A percentile compares a stretch with the other conserved stretches of the same genome.
Evolutionary conservation across 257 asterid genomes (phyloP).

Genomic region (Salvia splendens): DNA sequence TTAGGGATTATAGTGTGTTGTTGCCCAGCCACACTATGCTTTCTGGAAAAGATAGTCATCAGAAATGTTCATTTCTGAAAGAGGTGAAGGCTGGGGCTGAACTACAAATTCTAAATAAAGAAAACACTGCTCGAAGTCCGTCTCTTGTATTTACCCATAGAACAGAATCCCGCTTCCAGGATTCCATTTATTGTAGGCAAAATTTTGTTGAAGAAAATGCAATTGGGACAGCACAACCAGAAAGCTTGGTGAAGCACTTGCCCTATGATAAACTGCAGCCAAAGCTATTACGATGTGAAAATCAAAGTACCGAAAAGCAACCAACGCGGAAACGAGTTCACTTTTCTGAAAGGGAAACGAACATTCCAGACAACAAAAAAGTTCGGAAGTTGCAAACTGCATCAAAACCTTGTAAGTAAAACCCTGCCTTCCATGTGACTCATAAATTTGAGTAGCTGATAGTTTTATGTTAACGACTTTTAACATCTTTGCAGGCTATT

Average conservation of each 20-base stretch:
- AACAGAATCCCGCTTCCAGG: slow-evolving; percentile 31
- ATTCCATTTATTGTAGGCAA: slow-evolving; percentile 31
- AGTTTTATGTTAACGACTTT: slow-evolving; percentile 24
- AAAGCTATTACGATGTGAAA: slow-evolving; percentile 30
- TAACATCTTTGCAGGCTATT: slow-evolving; percentile 49
- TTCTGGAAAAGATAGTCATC: slow-evolving; percentile 34
- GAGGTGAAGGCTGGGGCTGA: slow-evolving; percentile 34
- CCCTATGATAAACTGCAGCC: slow-evolving; percentile 32
- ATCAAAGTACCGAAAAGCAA: slow-evolving; percentile 34
- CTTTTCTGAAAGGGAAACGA: slow-evolving; percentile 48
- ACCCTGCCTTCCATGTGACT: slow-evolving; percentile 24
- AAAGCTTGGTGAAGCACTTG: slow-evolving; percentile 31
- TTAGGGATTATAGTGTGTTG: slow-evolving; percentile 49
- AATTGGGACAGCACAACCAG: slow-evolving; percentile 36
- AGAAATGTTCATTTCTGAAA: slow-evolving; percentile 30
- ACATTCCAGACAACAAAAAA: slow-evolving; percentile 34
- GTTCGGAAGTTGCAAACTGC: slow-evolving; percentile 40
- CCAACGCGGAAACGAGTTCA: slow-evolving; percentile 54
- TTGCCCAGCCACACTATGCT: slow-evolving; percentile 33
- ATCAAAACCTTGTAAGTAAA: slow-evolving; percentile 50
- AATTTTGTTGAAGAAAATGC: slow-evolving; percentile 39
- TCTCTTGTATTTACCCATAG: slow-evolving; percentile 32
- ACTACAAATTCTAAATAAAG: slow-evolving; percentile 35
- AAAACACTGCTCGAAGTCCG: slow-evolving; percentile 27
- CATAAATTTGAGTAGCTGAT: slow-evolving; percentile 24